Evolutionary conservation across 257 asterid genomes (phyloP).

Genomic region (Phtheirospermum japonicum): DNA sequence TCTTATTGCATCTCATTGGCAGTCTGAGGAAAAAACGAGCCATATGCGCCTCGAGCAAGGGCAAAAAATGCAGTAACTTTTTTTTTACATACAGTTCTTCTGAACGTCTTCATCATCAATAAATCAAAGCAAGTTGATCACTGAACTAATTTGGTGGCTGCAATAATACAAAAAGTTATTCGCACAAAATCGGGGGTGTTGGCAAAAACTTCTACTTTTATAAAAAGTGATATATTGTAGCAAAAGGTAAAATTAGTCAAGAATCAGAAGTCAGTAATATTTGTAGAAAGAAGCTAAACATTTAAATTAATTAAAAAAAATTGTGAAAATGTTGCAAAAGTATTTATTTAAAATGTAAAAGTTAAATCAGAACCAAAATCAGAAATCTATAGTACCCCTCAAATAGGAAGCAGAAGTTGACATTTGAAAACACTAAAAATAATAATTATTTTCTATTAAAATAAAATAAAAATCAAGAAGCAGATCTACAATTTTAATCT

Average conservation of each 20-base stretch:
- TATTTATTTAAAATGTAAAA: too few relatives aligned
- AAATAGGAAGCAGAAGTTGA: neutral
- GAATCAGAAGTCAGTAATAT: too few relatives aligned
- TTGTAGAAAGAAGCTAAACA: too few relatives aligned
- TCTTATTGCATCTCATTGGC: constrained; percentile 16
- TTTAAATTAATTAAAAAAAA: too few relatives aligned
- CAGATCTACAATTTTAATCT: neutral
- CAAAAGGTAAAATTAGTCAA: too few relatives aligned
- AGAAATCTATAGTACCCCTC: neutral
- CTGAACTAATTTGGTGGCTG: constrained; percentile 46
- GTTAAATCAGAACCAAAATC: too few relatives aligned
- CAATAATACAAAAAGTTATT: constrained; percentile 16
- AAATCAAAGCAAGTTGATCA: neutral
- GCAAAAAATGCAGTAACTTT: neutral
- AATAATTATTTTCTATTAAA: too few relatives aligned
- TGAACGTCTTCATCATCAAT: constrained; percentile 16
- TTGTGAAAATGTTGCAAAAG: too few relatives aligned
- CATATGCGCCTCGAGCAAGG: constrained; percentile 7
- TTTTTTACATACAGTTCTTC: constrained; percentile 16
- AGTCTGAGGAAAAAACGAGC: constrained; percentile 15
- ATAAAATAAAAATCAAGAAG: too few relatives aligned
- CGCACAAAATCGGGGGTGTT: neutral
- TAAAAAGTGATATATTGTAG: too few relatives aligned
- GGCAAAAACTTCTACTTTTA: too few relatives aligned
- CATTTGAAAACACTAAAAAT: neutral